These are phyloP conservation scores for Trypanosoma avium DNA, from an alignment of 208 protist species.

Conservation along the genomic window DNA sequence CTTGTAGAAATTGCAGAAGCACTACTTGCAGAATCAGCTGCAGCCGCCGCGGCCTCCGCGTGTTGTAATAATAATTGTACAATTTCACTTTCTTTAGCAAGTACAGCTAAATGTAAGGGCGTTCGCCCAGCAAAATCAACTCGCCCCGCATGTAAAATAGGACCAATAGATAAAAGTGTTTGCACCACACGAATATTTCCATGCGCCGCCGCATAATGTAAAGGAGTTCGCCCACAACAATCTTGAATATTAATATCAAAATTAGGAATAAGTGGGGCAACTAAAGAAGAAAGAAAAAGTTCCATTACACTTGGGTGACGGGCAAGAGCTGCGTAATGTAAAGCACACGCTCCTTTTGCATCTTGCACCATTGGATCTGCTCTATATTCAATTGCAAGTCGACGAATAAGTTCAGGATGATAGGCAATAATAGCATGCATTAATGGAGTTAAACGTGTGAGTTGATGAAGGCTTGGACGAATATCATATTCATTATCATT, in stretches of 20 bases:
- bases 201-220: constrained; percentile 75
- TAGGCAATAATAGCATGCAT: constrained; percentile 78
- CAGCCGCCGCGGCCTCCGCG: constrained; percentile 13
- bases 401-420: constrained; percentile 80
- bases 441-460: constrained; percentile 53
- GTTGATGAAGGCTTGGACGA: not conserved
- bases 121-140: constrained; percentile 62
- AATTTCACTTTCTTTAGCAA: constrained; percentile 33
- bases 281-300: constrained; percentile 38
- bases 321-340: constrained; percentile 72
- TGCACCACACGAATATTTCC: constrained; percentile 66
- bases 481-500: not conserved
- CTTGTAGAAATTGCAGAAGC: not conserved
- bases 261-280: not conserved
- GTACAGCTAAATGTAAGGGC: constrained; percentile 74
- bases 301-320: constrained; percentile 54
- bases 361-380: constrained; percentile 74
- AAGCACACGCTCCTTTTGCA: constrained; percentile 64
- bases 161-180: constrained; percentile 31
- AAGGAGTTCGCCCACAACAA: constrained; percentile 68
- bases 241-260: constrained; percentile 81
- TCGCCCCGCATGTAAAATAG: constrained; percentile 33
- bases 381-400: constrained; percentile 66
- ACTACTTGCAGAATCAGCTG: not conserved
- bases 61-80: constrained; percentile 64